Conservation (phyloP, 2,329 filamentous ascomycete species). For the Coniosporium tulheliwenetii region DNA sequence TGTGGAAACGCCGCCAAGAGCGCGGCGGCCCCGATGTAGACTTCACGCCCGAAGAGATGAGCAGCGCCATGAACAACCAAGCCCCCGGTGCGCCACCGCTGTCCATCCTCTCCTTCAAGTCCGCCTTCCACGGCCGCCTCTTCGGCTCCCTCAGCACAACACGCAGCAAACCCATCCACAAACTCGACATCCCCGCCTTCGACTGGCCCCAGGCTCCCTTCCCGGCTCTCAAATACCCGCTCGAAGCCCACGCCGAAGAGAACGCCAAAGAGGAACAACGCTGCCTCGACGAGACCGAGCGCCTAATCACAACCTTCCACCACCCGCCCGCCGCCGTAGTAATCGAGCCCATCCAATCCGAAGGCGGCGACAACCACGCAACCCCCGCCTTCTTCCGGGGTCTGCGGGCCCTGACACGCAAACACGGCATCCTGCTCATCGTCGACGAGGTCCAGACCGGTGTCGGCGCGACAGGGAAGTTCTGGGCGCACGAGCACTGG, state of each 20-base stretch:
- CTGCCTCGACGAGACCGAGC: conserved; percentile 69
- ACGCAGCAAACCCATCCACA: conserved; percentile 85
- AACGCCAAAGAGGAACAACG: conserved; percentile 71
- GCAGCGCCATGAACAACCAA: conserved; percentile 65
- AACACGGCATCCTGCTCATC: conserved; percentile 68
- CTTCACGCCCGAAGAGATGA: conserved; percentile 63
- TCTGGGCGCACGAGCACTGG: conserved; percentile 98
- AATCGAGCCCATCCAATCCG: conserved; percentile 83
- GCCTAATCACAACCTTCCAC: conserved; percentile 64
- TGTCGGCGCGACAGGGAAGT: conserved; percentile 80
- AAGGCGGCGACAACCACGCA: conserved; percentile 90
- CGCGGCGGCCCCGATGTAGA: conserved; percentile 64
- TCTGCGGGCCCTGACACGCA: conserved; percentile 63
- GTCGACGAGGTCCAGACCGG: conserved; percentile 92
- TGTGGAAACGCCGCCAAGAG: conserved; percentile 71
- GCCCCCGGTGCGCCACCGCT: conserved; percentile 62
- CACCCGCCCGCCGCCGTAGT: conserved; percentile 67
- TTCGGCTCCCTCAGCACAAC: conserved; percentile 81
- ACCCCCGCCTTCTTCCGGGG: conserved; percentile 75
- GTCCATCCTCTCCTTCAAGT: conserved; percentile 79
- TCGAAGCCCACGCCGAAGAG: conserved; percentile 63
- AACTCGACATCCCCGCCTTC: conserved; percentile 86
- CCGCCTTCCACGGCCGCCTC: conserved; percentile 77
- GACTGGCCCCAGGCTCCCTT: conserved; percentile 90
- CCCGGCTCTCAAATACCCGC: conserved; percentile 71